Percentiles rank a stretch among this genome's conserved stretches.
Conservation (phyloP, 768 basidiomycete species). For the Porphyrellus cyaneotinctus region DNA sequence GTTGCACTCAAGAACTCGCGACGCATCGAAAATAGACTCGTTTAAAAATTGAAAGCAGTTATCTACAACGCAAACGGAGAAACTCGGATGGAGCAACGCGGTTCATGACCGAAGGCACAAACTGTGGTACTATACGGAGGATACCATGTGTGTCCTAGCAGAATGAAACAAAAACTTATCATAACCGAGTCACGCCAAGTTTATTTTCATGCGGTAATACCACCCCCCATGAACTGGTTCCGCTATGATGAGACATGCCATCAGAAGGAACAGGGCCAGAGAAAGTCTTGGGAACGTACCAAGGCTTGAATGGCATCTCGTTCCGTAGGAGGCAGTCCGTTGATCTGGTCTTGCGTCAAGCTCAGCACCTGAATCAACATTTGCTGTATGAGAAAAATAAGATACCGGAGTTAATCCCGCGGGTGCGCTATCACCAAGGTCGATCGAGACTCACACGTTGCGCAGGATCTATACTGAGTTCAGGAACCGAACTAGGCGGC, state of each 20-base stretch:
- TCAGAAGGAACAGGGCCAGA: not conserved
- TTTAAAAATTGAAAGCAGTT: constrained; percentile 19
- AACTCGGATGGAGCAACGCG: not conserved
- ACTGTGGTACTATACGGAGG: not conserved
- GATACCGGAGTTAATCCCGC: not conserved
- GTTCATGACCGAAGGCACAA: not conserved
- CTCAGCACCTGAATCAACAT: constrained; percentile 86
- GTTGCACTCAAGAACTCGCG: constrained; percentile 61
- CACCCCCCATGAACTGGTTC: constrained; percentile 35
- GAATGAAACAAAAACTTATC: not conserved
- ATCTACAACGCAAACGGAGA: not conserved
- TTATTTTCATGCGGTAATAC: constrained; percentile 24
- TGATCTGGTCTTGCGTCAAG: constrained; percentile 80
- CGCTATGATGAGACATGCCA: constrained; percentile 18
- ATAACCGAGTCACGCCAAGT: not conserved
- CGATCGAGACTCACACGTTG: constrained; percentile 40
- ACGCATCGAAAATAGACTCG: constrained; percentile 52
- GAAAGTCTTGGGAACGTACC: constrained; percentile 40
- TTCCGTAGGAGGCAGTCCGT: constrained; percentile 72
- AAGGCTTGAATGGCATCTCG: constrained; percentile 76
- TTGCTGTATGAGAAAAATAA: constrained; percentile 38
- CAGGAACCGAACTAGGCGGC: constrained; percentile 34
- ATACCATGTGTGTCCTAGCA: not conserved
- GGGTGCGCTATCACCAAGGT: not conserved
- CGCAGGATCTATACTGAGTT: constrained; percentile 40